Evolutionary conservation across 2,329 filamentous ascomycete genomes (phyloP).

Genomic region (Periconia macrospinosa): DNA sequence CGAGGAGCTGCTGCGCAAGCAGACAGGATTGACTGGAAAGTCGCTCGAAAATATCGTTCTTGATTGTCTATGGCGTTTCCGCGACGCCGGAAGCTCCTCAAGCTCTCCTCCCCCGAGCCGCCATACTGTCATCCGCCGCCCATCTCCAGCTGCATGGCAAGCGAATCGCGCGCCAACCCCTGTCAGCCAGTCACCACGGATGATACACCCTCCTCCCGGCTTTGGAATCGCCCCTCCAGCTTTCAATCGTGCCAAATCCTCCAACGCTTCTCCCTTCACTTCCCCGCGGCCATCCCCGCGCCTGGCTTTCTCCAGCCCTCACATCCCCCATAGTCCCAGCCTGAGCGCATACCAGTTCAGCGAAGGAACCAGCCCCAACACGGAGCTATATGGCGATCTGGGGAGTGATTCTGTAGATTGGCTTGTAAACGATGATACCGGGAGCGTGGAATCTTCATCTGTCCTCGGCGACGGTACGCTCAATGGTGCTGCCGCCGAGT

Average conservation of each 20-base stretch:
- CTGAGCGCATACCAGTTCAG: constrained; percentile 95
- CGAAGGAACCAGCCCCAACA: constrained; percentile 70
- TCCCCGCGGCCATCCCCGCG: constrained; percentile 92
- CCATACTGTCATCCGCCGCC: constrained; percentile 84
- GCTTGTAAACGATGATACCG: constrained; percentile 87
- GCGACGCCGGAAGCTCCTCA: constrained; percentile 63
- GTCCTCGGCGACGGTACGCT: constrained; percentile 68
- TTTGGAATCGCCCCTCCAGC: constrained; percentile 72
- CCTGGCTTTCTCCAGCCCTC: constrained; percentile 84
- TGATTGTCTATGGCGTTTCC: constrained; percentile 85
- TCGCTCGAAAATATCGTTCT: constrained; percentile 87
- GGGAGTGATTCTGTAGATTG: constrained; percentile 96
- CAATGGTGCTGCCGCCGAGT: constrained; percentile 82
- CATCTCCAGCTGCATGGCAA: constrained; percentile 93
- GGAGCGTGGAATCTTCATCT: constrained; percentile 77
- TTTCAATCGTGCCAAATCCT: constrained; percentile 76
- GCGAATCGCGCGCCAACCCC: constrained; percentile 74
- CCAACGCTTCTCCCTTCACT: constrained; percentile 83
- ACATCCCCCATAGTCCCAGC: constrained; percentile 90
- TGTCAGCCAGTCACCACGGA: constrained; percentile 77
- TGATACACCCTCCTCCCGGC: constrained; percentile 79
- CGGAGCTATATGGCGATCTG: constrained; percentile 87
- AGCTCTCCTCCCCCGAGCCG: constrained; percentile 83
- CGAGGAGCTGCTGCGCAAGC: constrained; percentile 79
- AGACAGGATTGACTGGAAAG: constrained; percentile 74